A percentile compares a stretch with the other conserved stretches of the same genome.
Conservation (phyloP, 2,329 filamentous ascomycete species). For the Calycina herbarum region DNA sequence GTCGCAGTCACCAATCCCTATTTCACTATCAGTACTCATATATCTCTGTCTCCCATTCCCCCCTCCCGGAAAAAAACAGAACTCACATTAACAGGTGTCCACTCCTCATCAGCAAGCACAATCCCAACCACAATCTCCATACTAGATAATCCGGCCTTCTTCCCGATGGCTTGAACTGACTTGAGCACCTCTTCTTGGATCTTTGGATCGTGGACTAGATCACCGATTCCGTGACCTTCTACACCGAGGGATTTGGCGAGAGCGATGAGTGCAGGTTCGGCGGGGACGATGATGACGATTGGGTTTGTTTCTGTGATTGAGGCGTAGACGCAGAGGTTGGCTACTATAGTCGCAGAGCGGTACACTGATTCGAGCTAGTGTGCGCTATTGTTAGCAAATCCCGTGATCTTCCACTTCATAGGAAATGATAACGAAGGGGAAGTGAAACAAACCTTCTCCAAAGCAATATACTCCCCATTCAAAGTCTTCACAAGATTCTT, state of each 20-base stretch:
- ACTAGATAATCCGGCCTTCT: constrained; percentile 62
- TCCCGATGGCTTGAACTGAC: constrained; percentile 64
- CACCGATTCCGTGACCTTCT: constrained; percentile 49
- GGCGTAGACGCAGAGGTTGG: constrained; percentile 85
- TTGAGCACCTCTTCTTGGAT: constrained; percentile 61
- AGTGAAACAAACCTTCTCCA: constrained; percentile 64
- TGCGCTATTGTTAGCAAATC: constrained; percentile 28
- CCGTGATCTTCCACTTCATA: too few species aligned
- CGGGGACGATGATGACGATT: constrained; percentile 73
- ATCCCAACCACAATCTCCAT: constrained; percentile 76
- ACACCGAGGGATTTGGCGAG: constrained; percentile 61
- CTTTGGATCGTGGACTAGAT: constrained; percentile 64
- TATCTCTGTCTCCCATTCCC: neutral
- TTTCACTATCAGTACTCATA: neutral
- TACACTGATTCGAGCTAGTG: constrained; percentile 78
- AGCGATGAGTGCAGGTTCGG: constrained; percentile 60
- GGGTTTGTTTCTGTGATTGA: constrained; percentile 72
- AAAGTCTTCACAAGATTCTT: constrained; percentile 93
- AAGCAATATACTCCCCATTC: constrained; percentile 92
- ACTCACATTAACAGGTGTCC: constrained; percentile 79
- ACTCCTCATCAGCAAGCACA: constrained; percentile 79
- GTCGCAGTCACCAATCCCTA: constrained; percentile 65
- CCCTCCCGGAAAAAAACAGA: too few species aligned
- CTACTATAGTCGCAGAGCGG: constrained; percentile 71
- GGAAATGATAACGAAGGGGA: constrained; percentile 14